Evolutionary conservation across 129 eudicot genomes (phyloP), one percentile per base, ranked within the genome.

Genomic region (Centaurea solstitialis): DNA sequence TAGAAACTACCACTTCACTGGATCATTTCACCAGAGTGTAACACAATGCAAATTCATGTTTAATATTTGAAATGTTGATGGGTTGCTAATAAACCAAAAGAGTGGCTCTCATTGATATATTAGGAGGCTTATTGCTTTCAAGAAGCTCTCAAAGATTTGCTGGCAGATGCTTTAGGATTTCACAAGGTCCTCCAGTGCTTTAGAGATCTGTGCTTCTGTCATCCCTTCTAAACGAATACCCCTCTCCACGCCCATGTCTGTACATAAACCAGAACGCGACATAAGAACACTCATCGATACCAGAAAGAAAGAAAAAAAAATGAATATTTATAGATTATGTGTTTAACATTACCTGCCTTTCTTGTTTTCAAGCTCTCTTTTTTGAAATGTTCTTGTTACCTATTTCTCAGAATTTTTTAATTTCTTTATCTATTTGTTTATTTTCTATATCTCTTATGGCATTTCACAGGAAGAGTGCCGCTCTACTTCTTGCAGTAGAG

Each of bases 171-270:
- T 81, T 87, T 79, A 90, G 69, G 89, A 86, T 88, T 92, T 92
- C 18, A 72, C 81, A 83, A 94, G 97, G 41, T 86, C 94, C 86
- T 92, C 86, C 11, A 94, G 83, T 71, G 93, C 91, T 70, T 89
- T 90, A 12, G 90, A 86, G 43, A 94, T 94, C 79, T 94, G 94
- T 33, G 85, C 79, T 79, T 94, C 97, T 0, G 87, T 68, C 93
- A 94, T 87, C 75, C 98, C 97, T 78, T 90, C 97, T 85, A 94
- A 85, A 17, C 90, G 91, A 23, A 94, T 79, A 5, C 97, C 96
- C 87, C 92, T 94, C 83, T 94, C 98, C 4, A 92, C 91, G 33
- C 98, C 97, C 93, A 86, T 78, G 66, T 92, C 98, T 92, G 88
- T 68, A 70, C 75, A 86, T 6, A 72, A 59, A 77, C 73, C 72